A percentile compares a stretch with the other conserved stretches of the same genome.
These are phyloP conservation scores for Abrus precatorius DNA, from an alignment of 306 rosid species.

Conservation along the genomic window DNA sequence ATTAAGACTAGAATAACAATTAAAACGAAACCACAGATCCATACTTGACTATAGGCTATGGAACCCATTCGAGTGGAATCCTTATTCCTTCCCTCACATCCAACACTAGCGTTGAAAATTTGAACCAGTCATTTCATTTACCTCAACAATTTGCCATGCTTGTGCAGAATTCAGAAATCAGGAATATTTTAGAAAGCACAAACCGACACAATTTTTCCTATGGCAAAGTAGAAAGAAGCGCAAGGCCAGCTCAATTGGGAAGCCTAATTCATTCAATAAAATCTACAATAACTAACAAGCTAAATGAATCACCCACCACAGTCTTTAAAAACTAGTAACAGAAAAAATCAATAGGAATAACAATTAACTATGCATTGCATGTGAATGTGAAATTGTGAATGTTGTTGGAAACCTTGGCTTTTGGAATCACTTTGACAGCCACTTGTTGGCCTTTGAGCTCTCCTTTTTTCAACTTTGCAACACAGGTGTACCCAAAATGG, in stretches of 20 bases:
- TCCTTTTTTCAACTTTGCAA: slow-evolving; percentile 74
- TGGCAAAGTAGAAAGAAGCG: not conserved
- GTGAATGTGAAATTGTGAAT: slow-evolving; percentile 7
- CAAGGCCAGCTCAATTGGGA: not conserved
- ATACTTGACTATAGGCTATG: not conserved
- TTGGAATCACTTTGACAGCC: slow-evolving; percentile 86
- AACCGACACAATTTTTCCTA: not conserved
- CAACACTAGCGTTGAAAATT: not conserved
- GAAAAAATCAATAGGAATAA: not conserved
- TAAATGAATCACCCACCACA: not conserved
- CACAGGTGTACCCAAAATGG: slow-evolving; percentile 81
- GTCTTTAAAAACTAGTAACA: not conserved
- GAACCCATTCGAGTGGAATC: not conserved
- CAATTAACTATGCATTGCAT: not conserved
- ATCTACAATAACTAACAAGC: not conserved
- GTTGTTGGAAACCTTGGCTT: slow-evolving; percentile 66
- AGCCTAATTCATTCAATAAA: not conserved
- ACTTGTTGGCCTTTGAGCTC: slow-evolving; percentile 71
- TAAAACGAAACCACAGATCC: not conserved
- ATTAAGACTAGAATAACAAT: not conserved
- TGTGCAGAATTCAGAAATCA: not conserved
- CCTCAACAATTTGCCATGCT: not conserved
- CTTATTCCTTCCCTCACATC: not conserved
- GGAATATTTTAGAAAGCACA: not conserved
- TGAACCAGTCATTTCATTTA: not conserved